Conservation (phyloP, 78 protist species). For the Capsaspora owczarzaki region DNA sequence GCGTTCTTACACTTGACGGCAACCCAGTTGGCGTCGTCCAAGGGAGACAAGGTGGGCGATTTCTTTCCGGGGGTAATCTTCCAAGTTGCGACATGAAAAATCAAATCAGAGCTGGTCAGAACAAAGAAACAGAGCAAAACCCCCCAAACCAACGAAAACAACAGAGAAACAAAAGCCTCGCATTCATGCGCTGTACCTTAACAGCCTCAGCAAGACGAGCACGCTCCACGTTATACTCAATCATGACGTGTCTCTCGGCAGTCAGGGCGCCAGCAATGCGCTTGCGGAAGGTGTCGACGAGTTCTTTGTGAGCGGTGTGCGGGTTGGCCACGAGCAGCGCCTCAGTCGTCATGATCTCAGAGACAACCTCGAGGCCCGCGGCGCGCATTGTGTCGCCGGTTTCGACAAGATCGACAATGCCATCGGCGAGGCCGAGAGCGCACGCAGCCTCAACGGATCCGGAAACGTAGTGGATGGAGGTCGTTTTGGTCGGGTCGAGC, state of each 20-base stretch:
- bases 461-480: background rate
- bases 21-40: constrained; percentile 30
- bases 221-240: constrained; percentile 29
- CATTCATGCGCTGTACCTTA: background rate
- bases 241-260: constrained; percentile 13
- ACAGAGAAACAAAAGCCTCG: no score
- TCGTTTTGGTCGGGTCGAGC: constrained; percentile 1
- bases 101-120: no score
- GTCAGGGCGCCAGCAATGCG: constrained; percentile 39
- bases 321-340: constrained; percentile 47
- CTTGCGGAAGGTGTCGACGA: background rate
- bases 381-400: constrained; percentile 75
- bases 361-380: constrained; percentile 40
- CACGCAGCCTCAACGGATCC: constrained; percentile 69
- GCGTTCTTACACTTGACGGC: constrained; percentile 36
- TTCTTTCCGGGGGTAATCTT: constrained; percentile 44
- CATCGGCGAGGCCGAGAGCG: constrained; percentile 51
- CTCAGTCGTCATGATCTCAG: constrained; percentile 29
- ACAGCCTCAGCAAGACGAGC: background rate
- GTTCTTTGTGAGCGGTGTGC: constrained; percentile 28
- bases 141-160: no score
- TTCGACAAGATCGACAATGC: constrained; percentile 61
- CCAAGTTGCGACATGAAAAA: background rate
- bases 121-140: no score
- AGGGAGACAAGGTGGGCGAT: constrained; percentile 39